Conservation (phyloP, 2,329 filamentous ascomycete genomes). For the Ceratocystis lukuohia region DNA sequence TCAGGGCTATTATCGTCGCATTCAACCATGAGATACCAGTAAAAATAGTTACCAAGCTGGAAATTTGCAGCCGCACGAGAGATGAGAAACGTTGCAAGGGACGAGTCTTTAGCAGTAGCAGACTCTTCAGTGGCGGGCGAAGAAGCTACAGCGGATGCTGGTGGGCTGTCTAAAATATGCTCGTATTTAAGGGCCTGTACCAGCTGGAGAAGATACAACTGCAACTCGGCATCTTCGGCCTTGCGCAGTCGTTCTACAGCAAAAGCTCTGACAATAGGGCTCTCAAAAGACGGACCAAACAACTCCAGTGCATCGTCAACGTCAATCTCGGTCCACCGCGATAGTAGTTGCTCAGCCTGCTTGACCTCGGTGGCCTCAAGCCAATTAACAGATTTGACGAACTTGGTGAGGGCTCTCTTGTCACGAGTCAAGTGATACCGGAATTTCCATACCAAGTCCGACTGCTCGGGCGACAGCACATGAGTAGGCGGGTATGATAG, state of each 20-base stretch:
- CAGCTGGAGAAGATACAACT: constrained; percentile 82
- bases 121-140: constrained; percentile 43
- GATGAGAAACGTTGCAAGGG: constrained; percentile 78
- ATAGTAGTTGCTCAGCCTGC: constrained; percentile 78
- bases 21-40: constrained; percentile 98
- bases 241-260: constrained; percentile 86
- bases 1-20: constrained; percentile 73
- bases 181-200: constrained; percentile 96
- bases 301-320: constrained; percentile 92
- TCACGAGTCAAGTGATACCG: constrained; percentile 86
- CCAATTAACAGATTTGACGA: constrained; percentile 97
- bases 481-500: constrained; percentile 89
- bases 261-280: constrained; percentile 75
- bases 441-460: constrained; percentile 95
- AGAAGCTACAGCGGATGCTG: constrained; percentile 44
- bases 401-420: constrained; percentile 86
- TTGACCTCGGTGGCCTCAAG: constrained; percentile 69
- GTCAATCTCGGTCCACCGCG: constrained; percentile 93
- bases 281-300: constrained; percentile 83
- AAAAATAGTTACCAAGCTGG: constrained; percentile 82
- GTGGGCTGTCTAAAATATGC: constrained; percentile 41
- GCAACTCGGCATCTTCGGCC: constrained; percentile 79
- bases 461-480: constrained; percentile 74
- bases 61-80: constrained; percentile 78
- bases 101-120: constrained; percentile 49